Evolutionary conservation across 2,329 filamentous ascomycete species (phyloP).

Genomic region (Penicillium sp.): DNA sequence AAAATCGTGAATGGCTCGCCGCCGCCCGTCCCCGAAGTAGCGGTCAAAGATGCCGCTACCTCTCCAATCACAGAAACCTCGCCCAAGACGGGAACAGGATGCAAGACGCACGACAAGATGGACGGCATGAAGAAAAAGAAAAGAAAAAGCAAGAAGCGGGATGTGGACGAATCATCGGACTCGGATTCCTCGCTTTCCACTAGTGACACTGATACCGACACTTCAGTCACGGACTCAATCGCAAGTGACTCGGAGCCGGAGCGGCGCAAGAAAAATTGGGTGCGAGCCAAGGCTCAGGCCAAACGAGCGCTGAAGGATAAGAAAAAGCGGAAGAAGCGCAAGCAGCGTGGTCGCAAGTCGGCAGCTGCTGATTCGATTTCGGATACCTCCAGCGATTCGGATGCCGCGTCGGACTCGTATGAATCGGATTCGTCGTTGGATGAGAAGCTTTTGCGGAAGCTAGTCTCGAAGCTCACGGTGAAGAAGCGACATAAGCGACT

Average conservation of each 20-base stretch:
- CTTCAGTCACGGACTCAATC: constrained; percentile 17
- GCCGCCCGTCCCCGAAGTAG: constrained; percentile 13
- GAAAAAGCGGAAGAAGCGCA: constrained; percentile 34
- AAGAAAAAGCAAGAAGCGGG: constrained; percentile 23
- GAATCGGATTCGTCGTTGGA: constrained; percentile 32
- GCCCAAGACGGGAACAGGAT: constrained; percentile 25
- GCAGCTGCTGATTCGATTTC: constrained; percentile 12
- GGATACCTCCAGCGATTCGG: constrained; percentile 27
- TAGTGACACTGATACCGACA: constrained; percentile 18
- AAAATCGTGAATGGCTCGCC: constrained; percentile 12
- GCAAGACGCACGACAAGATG: constrained; percentile 35
- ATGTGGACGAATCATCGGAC: constrained; percentile 7
- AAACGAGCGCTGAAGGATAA: constrained; percentile 32
- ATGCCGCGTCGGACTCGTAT: constrained; percentile 16
- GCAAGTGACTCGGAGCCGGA: constrained; percentile 26
- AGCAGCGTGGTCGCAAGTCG: constrained; percentile 38
- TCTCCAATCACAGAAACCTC: constrained; percentile 26
- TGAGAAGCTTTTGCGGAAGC: constrained; percentile 33
- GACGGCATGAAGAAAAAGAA: constrained; percentile 14
- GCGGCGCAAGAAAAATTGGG: constrained; percentile 35
- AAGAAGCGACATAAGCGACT: constrained; percentile 36
- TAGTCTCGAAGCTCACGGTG: constrained; percentile 33
- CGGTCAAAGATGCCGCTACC: constrained; percentile 21
- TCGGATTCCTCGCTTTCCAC: constrained; percentile 22
- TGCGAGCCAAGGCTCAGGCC: constrained; percentile 37